Evolutionary conservation across 2,329 filamentous ascomycete genomes (phyloP).

Genomic region (Alternaria ethzedia): DNA sequence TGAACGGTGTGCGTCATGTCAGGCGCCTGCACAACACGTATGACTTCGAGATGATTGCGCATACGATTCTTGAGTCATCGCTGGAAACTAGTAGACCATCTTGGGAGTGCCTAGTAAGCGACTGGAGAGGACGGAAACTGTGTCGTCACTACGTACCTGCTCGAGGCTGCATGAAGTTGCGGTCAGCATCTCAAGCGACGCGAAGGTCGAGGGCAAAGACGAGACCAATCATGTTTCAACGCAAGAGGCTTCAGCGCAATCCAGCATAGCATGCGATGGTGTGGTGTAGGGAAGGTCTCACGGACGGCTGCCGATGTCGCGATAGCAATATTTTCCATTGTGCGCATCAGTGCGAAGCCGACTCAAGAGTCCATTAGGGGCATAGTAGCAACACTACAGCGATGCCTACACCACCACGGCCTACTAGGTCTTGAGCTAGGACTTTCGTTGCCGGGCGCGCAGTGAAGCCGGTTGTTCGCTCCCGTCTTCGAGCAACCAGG

Average conservation of each 20-base stretch:
- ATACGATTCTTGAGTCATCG: neutral
- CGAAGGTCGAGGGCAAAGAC: neutral
- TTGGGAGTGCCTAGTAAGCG: neutral
- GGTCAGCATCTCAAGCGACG: neutral
- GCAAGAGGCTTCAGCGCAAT: neutral
- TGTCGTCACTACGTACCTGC: neutral
- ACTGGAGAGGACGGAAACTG: neutral
- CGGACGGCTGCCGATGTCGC: neutral
- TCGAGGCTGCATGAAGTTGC: neutral
- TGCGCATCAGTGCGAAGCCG: neutral
- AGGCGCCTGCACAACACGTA: neutral
- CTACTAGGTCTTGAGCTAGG: neutral
- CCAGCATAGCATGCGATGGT: neutral
- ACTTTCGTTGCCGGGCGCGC: neutral
- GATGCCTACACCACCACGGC: neutral
- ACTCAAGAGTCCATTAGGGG: neutral
- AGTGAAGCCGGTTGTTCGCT: neutral
- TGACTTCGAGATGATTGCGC: neutral
- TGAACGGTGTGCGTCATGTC: neutral
- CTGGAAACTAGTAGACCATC: neutral
- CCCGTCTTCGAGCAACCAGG: neutral
- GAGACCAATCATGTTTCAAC: neutral
- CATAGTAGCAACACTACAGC: neutral
- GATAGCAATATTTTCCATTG: neutral
- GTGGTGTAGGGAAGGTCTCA: neutral